These are phyloP conservation scores for Nakaseomyces uthaithaninus DNA, from an alignment of 1,139 yeast species.

Conservation along the genomic window DNA sequence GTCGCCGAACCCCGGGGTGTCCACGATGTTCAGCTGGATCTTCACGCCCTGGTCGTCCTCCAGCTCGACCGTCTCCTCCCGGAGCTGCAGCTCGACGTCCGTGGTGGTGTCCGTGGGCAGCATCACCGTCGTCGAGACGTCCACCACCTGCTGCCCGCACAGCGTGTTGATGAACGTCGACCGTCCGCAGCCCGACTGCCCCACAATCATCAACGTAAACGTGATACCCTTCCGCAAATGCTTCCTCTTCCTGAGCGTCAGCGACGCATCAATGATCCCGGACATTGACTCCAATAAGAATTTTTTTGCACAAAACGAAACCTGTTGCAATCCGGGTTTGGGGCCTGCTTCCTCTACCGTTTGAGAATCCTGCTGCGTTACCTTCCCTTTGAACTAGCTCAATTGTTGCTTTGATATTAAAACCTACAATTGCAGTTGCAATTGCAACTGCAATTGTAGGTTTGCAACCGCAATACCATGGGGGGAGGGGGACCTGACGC, in stretches of 20 bases:
- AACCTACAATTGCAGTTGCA: too few relatives aligned
- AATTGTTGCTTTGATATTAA: too few relatives aligned
- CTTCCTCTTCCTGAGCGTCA: slow-evolving; percentile 54
- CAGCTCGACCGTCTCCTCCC: slow-evolving; percentile 52
- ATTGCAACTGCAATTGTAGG: too few relatives aligned
- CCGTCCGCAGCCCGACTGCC: slow-evolving; percentile 74
- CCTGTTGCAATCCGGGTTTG: too few relatives aligned
- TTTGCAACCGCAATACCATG: too few relatives aligned
- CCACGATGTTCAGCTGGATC: slow-evolving; percentile 58
- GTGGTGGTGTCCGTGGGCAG: slow-evolving; percentile 40
- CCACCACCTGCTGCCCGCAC: slow-evolving; percentile 79
- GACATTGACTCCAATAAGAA: slow-evolving; percentile 33
- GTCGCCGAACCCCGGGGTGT: slow-evolving; percentile 77
- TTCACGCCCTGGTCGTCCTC: slow-evolving; percentile 71
- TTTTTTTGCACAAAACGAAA: too few relatives aligned
- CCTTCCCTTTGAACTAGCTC: too few relatives aligned
- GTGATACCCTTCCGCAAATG: slow-evolving; percentile 82
- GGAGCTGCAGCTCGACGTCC: slow-evolving; percentile 39
- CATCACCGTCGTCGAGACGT: slow-evolving; percentile 40
- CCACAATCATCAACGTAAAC: slow-evolving; percentile 77
- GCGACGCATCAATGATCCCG: slow-evolving; percentile 36
- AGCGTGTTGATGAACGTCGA: slow-evolving; percentile 78
- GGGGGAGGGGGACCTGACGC: too few relatives aligned
- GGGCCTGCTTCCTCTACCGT: too few relatives aligned
- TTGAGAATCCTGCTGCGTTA: too few relatives aligned